A percentile compares a stretch with the other conserved stretches of the same genome.
Evolutionary conservation across 768 basidiomycete species (phyloP).

Genomic region (Cyathus striatus): DNA sequence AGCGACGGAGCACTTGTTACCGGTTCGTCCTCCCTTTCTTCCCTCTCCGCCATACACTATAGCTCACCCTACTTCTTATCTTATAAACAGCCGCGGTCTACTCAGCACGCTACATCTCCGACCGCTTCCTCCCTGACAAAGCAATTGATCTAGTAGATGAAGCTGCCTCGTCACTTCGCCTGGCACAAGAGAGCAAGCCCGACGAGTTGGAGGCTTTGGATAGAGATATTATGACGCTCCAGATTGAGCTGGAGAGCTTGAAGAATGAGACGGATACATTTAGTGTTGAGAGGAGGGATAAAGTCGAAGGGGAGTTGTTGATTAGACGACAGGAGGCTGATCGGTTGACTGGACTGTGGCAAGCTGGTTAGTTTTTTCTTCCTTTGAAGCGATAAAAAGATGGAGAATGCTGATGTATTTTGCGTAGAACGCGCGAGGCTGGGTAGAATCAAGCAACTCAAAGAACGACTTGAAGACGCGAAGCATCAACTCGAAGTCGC

Average conservation of each 20-base stretch:
- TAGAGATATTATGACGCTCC: constrained; percentile 77
- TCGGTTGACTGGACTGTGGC: constrained; percentile 63
- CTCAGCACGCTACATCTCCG: constrained; percentile 78
- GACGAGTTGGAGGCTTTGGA: constrained; percentile 80
- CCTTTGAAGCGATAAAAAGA: neutral
- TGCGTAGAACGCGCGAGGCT: constrained; percentile 59
- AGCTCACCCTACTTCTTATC: neutral
- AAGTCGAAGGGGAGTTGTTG: constrained; percentile 61
- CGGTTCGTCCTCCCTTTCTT: constrained; percentile 31
- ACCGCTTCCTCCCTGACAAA: constrained; percentile 87
- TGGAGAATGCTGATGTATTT: neutral
- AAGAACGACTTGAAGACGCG: constrained; percentile 73
- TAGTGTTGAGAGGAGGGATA: constrained; percentile 65
- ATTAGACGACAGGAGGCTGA: constrained; percentile 60
- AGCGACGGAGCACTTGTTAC: constrained; percentile 86
- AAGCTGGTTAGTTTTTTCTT: constrained; percentile 45
- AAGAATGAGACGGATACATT: constrained; percentile 87
- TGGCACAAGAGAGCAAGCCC: constrained; percentile 87
- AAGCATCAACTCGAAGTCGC: constrained; percentile 85
- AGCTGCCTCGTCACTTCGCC: constrained; percentile 79
- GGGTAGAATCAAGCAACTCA: constrained; percentile 65
- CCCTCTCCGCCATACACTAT: neutral
- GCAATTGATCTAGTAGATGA: constrained; percentile 93
- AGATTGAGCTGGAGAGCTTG: constrained; percentile 86
- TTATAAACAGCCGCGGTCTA: constrained; percentile 70